Evolutionary conservation across 2,329 filamentous ascomycete species (phyloP).

Genomic region (Drechslerella coelobrocha): DNA sequence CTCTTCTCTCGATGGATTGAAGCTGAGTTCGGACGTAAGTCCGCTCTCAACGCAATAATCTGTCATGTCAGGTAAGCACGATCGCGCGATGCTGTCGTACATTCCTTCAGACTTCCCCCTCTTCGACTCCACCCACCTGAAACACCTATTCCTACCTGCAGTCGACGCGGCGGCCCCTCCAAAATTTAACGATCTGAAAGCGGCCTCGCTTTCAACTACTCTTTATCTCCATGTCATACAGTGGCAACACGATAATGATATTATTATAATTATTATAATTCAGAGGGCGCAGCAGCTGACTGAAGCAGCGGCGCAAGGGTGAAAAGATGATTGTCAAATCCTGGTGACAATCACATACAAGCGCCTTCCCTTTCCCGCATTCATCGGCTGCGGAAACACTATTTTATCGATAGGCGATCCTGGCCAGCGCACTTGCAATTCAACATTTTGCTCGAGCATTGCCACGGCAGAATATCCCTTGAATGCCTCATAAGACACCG

Average conservation of each 20-base stretch:
- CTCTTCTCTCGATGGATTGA: too few species aligned
- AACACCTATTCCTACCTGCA: conserved; percentile 15
- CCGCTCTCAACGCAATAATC: background rate
- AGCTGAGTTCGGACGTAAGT: background rate
- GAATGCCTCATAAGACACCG: too few species aligned
- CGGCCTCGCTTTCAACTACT: too few species aligned
- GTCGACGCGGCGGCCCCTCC: too few species aligned
- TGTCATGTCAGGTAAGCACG: conserved; percentile 21
- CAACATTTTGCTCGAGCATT: background rate
- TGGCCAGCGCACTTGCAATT: conserved; percentile 15
- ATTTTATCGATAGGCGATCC: conserved; percentile 42
- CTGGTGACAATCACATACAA: background rate
- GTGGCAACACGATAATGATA: too few species aligned
- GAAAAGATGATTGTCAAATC: background rate
- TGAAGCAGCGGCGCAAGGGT: background rate
- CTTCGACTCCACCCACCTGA: conserved; percentile 40
- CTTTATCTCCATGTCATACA: too few species aligned
- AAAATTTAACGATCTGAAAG: too few species aligned
- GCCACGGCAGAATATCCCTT: too few species aligned
- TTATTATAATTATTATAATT: too few species aligned
- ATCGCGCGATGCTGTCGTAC: conserved; percentile 50
- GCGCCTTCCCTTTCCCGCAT: conserved; percentile 16
- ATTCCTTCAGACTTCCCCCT: background rate
- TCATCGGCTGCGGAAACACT: conserved; percentile 35
- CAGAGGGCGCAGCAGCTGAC: background rate